Evolutionary conservation across 805 yeast species (phyloP).

Genomic region (Wickerhamomyces pijperi): DNA sequence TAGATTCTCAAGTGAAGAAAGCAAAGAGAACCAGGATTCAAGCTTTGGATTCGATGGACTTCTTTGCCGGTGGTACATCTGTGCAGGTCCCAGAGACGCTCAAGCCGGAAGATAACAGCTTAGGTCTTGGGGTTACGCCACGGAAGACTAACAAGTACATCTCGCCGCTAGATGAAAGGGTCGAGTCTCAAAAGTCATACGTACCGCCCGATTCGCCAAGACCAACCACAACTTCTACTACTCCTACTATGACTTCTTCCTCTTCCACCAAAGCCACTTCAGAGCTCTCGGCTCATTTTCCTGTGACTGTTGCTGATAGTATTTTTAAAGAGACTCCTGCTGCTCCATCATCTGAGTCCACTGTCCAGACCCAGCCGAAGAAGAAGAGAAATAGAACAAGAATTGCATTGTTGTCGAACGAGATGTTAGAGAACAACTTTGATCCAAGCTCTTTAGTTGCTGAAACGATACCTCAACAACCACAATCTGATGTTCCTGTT

Average conservation of each 20-base stretch:
- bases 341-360: too few relatives aligned
- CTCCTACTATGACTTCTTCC: too few relatives aligned
- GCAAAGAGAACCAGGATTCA: conserved; percentile 14
- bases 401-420: neutral
- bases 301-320: too few relatives aligned
- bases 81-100: neutral
- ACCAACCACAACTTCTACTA: neutral
- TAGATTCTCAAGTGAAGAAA: conserved; percentile 1
- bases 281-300: too few relatives aligned
- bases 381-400: neutral
- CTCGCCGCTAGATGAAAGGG: neutral
- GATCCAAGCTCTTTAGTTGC: neutral
- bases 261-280: too few relatives aligned
- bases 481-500: neutral
- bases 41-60: conserved; percentile 24
- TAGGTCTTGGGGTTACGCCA: neutral
- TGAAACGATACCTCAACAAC: neutral
- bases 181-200: neutral
- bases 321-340: too few relatives aligned
- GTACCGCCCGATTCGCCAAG: neutral
- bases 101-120: neutral
- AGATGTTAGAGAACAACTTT: neutral
- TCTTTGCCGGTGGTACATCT: conserved; percentile 27
- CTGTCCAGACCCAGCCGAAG: too few relatives aligned
- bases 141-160: neutral